Evolutionary conservation across 768 basidiomycete genomes (phyloP), one percentile per base, ranked within the genome.

Genomic region (Lyophyllum shimeji): DNA sequence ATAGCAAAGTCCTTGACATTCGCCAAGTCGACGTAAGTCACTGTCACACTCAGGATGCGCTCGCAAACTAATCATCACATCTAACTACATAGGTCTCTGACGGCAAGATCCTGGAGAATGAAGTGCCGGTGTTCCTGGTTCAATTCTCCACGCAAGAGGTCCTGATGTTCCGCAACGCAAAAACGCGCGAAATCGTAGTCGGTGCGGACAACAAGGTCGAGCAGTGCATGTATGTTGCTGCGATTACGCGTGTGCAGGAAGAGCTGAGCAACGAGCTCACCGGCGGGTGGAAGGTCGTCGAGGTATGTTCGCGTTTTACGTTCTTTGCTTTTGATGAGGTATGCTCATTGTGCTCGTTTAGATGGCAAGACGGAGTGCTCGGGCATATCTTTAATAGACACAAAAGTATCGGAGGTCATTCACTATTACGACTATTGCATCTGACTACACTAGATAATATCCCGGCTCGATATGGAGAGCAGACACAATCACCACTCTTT

Each of bases 261-360:
- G 93, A 98, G 67, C 75, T 98, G 59, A 86, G 85, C 25, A 91
- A 98, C 68, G 92, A 95, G 69, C 78, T 97, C 44, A 99, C 97
- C 0, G 95, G 93, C 42, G 97, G 97, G 12, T 99, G 97, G 96
- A 98, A 98, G 73, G 84, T 98, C 50, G 82, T 98, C 24, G 96
- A 98, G 86, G 94, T 95, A 67, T 49, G 83, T 74, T 15, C 29
- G 29, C 29, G 39, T 51, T 33, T 18, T 13, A 13, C 29, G 47
- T 20, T 33, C 12, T 33, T 20, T 20, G 2, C 40, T 8, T 37
- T 23, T 40, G 33, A 9, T 24, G 18, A n/a, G 17, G 3, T 24
- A n/a, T 46, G 23, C 55, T 59, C 45, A 58, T 39, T 43, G 21
- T n/a, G 4, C n/a, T 12, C 46, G 50, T 56, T 48, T 50, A 74